Evolutionary conservation across 768 basidiomycete species (phyloP), one percentile per base, ranked within the genome.

Genomic region (Calvatia gigantea): DNA sequence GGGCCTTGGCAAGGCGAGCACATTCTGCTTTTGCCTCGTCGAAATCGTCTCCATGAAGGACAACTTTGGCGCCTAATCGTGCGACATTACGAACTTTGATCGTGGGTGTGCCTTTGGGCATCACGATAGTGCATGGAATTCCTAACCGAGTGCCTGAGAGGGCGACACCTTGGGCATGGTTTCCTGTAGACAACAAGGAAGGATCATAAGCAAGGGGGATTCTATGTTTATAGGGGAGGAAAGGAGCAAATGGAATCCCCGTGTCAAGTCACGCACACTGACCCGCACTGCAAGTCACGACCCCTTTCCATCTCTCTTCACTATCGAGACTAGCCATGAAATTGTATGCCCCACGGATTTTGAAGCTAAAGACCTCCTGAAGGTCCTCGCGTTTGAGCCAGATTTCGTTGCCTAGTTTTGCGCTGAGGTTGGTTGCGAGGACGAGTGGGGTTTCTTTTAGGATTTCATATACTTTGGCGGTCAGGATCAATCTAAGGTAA

Each of bases 351-450:
- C 97, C 97, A 4, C 97, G 80, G 44, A 98, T 94, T 68, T 99
- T 99, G 85, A 99, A 99, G 69, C 92, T 95, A 70, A 99, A 99
- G 17, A 99, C 97, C 65, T 93, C 88, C 43, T 98, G 96, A 2
- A 97, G 79, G 65, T 99, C 97, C 70, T 99, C 97, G 23, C 97
- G 84, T 73, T 99, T 99, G 56, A 99, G 82, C 85, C 88, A 95
- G 70, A 99, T 89, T 61, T 95, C 83, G 67, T 93, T 94, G 1
- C 97, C 97, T 1, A 98, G 77, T 58, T 88, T 85, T 58, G 87
- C 72, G 62, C 92, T 95, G 19, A 99, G 82, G 65, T 91, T 92
- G 15, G 85, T 82, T 27, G 96, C 95, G 49, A 81, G 80, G 17
- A 94, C 88, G 37, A 98, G 81, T 1, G 96, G 96, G 0, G 96